Conservation (phyloP, 345 rosid species). For the Hibiscus mutabilis region DNA sequence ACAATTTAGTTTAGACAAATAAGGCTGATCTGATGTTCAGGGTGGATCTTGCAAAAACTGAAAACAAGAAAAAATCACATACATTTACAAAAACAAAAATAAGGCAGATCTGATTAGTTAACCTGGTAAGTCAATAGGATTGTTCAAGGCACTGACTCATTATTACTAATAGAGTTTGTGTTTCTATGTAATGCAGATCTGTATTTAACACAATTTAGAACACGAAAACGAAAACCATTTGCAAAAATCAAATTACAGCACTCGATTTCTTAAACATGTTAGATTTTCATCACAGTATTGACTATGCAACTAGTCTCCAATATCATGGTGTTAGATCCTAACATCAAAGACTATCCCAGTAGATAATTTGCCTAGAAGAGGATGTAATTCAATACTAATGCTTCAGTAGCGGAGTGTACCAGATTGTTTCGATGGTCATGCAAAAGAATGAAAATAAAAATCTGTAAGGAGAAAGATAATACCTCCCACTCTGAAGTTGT, state of each 20-base stretch:
- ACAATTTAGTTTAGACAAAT: background rate
- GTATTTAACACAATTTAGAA: background rate
- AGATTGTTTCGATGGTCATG: background rate
- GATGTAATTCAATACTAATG: background rate
- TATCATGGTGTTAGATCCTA: background rate
- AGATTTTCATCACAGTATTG: background rate
- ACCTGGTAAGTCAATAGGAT: background rate
- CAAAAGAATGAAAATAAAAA: background rate
- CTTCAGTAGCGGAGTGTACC: background rate
- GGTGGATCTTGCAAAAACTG: background rate
- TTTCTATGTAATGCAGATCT: background rate
- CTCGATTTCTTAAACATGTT: background rate
- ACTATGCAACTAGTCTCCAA: background rate
- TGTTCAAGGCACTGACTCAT: background rate
- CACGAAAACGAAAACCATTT: background rate
- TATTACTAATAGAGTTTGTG: background rate
- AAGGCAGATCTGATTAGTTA: no score
- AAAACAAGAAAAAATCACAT: background rate
- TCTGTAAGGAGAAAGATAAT: constrained; percentile 5
- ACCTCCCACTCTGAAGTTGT: constrained; percentile 99
- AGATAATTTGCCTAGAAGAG: background rate
- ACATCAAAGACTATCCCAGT: background rate
- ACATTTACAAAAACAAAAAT: no score
- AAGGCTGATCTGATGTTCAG: background rate
- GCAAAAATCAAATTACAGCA: background rate